phyloP scores from a whole-genome alignment of 2,329 filamentous ascomycete species.

The Colletotrichum camelliae region DNA sequence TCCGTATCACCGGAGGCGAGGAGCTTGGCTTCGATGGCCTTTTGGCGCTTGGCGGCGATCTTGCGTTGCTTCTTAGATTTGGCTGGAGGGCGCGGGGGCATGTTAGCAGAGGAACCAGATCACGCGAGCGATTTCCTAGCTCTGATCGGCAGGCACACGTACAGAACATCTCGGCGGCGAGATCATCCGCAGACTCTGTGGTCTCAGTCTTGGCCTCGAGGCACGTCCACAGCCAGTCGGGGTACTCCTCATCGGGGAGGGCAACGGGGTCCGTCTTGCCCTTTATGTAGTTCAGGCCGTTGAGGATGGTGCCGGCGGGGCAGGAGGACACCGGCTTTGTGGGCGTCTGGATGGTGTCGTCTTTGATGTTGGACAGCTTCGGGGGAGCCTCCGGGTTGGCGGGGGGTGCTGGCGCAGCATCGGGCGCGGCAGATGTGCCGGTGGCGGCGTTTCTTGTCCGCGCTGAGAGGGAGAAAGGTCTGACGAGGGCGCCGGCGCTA shows the following conservation, averaged over 20 bases:
- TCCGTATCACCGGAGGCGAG: constrained; percentile 70
- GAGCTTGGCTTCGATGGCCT: constrained; percentile 61
- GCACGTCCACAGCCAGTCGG: constrained; percentile 79
- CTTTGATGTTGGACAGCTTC: constrained; percentile 36
- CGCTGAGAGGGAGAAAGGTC: constrained; percentile 46
- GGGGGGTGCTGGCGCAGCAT: constrained; percentile 33
- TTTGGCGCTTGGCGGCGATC: constrained; percentile 70
- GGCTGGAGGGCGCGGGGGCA: constrained; percentile 48
- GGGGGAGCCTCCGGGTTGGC: constrained; percentile 34
- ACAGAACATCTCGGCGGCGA: constrained; percentile 81
- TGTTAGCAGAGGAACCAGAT: not conserved
- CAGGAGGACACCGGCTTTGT: constrained; percentile 54
- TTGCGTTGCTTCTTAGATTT: constrained; percentile 86
- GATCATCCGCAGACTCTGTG: constrained; percentile 53
- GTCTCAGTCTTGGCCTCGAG: constrained; percentile 66
- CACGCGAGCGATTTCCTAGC: not conserved
- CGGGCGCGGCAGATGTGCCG: constrained; percentile 8
- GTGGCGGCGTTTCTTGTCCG: constrained; percentile 13
- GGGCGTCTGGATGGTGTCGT: constrained; percentile 31
- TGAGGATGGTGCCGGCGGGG: constrained; percentile 71
- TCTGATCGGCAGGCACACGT: constrained; percentile 40
- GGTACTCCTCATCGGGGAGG: constrained; percentile 76
- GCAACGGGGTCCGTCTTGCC: constrained; percentile 76
- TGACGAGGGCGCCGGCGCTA: constrained; percentile 25
- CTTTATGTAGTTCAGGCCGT: constrained; percentile 80